Evolutionary conservation across 768 basidiomycete species (phyloP).

Genomic region (Phylloporus scabripes): DNA sequence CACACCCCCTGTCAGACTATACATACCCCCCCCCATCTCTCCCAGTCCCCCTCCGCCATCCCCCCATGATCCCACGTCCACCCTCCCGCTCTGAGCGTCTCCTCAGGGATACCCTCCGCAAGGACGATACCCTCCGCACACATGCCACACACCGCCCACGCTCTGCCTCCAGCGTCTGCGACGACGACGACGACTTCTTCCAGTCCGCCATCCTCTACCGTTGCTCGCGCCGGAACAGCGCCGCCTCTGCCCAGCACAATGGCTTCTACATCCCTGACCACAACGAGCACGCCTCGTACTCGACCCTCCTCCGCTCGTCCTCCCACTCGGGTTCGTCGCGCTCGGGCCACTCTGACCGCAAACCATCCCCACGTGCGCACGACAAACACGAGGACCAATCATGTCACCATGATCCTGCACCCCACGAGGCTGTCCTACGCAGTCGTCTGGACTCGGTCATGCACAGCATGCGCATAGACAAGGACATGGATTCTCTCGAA

Average conservation of each 20-base stretch:
- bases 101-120: slow-evolving; percentile 52
- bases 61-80: slow-evolving; percentile 29
- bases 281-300: slow-evolving; percentile 23
- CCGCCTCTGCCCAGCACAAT: slow-evolving; percentile 14
- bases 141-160: slow-evolving; percentile 20
- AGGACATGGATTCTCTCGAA: slow-evolving; percentile 15
- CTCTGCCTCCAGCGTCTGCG: slow-evolving; percentile 22
- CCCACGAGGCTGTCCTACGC: slow-evolving; percentile 51
- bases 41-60: not conserved
- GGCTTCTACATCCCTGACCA: slow-evolving; percentile 33
- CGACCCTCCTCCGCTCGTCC: slow-evolving; percentile 23
- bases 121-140: slow-evolving; percentile 38
- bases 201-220: slow-evolving; percentile 25
- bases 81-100: slow-evolving; percentile 51
- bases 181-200: slow-evolving; percentile 25
- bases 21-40: slow-evolving; percentile 16
- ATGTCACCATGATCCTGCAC: slow-evolving; percentile 29
- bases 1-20: slow-evolving; percentile 25
- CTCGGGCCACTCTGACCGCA: slow-evolving; percentile 19
- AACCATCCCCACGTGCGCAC: slow-evolving; percentile 7
- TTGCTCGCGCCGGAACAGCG: slow-evolving; percentile 18
- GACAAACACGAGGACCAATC: slow-evolving; percentile 22
- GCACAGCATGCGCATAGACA: slow-evolving; percentile 27
- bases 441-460: slow-evolving; percentile 50
- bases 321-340: slow-evolving; percentile 26